These are phyloP conservation scores for Apiospora aurea DNA, from an alignment of 2,329 filamentous ascomycete species.

Conservation along the genomic window DNA sequence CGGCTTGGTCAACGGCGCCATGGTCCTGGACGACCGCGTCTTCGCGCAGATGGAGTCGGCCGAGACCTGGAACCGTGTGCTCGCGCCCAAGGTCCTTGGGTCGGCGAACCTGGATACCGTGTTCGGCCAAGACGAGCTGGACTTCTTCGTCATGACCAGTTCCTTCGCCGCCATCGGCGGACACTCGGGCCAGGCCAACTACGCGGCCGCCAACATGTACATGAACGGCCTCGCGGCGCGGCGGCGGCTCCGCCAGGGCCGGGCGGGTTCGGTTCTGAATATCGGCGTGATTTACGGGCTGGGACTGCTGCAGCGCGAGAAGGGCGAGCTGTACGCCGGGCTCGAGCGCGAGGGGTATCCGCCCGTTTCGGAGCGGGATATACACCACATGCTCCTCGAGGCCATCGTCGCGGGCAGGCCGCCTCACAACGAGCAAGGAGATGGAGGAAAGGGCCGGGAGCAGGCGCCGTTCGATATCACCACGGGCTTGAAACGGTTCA, in stretches of 20 bases:
- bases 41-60: slow-evolving; percentile 49
- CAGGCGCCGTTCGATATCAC: slow-evolving; percentile 45
- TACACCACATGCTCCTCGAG: slow-evolving; percentile 60
- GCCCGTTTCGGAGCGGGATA: slow-evolving; percentile 57
- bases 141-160: slow-evolving; percentile 57
- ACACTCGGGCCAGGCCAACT: slow-evolving; percentile 53
- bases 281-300: slow-evolving; percentile 55
- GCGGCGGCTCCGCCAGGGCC: slow-evolving; percentile 43
- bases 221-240: slow-evolving; percentile 52
- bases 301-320: slow-evolving; percentile 51
- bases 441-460: background rate
- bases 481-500: slow-evolving; percentile 50
- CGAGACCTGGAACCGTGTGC: slow-evolving; percentile 46
- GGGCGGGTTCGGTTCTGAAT: slow-evolving; percentile 49
- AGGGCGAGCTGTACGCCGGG: slow-evolving; percentile 46
- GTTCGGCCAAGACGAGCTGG: slow-evolving; percentile 42
- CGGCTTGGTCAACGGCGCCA: slow-evolving; percentile 53
- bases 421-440: too few species aligned
- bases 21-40: slow-evolving; percentile 52
- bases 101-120: slow-evolving; percentile 48
- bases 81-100: slow-evolving; percentile 50
- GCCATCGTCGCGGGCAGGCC: slow-evolving; percentile 53
- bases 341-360: slow-evolving; percentile 54
- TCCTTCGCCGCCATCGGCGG: slow-evolving; percentile 53
- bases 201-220: slow-evolving; percentile 55